Base-by-base conservation (phyloP, 2,329 filamentous ascomycete genomes). In the Rachicladosporium sp. region DNA sequence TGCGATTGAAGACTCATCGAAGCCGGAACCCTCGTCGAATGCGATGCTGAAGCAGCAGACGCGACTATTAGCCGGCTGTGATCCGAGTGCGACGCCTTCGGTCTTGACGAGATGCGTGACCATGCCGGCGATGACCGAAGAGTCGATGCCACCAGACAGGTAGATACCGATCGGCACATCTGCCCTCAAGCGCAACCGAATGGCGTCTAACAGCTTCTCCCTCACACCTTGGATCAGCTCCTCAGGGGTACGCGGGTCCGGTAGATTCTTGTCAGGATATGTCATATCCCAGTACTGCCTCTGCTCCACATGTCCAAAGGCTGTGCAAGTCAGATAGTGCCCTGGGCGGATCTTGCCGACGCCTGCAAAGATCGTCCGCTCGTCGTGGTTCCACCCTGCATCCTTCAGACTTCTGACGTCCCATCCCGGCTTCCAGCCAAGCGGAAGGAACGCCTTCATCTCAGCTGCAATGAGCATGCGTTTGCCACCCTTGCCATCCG, bases 151-250 rank as follows among this genome's bases (percentile, higher is more conserved):
- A 4, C 74, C 73, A 13, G 64, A 70, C 0, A 77, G 57, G 41
- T 73, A 76, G 37, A 78, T 58, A 2, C 70, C 74, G 3, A 77
- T 60, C 0, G 71, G 70, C 0, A 76, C 74, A 50, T 78, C 74
- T 1, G 73, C 73, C 10, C 67, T 62, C 7, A 77, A 57, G 4
- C 73, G 66, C 11, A 73, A 46, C n/a, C 63, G 63, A 8, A 76
- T 58, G 0, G 72, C 62, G 27, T 76, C 70, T 1, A 74, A 50
- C 9, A 77, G 48, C 2, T 60, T 61, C 33, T 70, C 55, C 4
- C 71, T 60, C 1, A 76, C 69, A 2, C 63, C 66, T 12, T 57
- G 41, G 2, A 74, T 59, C 56, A 74, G 69, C 32, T 76, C 71
- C 13, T 72, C 60, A 33, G 67, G 59, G 1, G 60, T 64, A 2